Evolutionary conservation across 805 yeast species (phyloP), one percentile per base, ranked within the genome.

Genomic region (Lachancea quebecensis): DNA sequence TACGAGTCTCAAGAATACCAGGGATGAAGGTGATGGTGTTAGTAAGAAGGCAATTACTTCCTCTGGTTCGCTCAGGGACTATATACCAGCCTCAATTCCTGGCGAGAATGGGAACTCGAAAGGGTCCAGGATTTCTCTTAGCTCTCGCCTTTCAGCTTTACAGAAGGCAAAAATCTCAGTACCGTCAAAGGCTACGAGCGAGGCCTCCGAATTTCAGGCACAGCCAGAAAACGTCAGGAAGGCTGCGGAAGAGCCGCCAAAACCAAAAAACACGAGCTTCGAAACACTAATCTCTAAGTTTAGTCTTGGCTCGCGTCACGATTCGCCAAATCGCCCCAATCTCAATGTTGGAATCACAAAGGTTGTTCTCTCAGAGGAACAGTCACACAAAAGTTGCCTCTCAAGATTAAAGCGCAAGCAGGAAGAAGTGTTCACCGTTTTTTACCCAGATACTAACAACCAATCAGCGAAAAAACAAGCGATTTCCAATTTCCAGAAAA

Each of bases 401-500:
- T 34, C 38, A 16, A 32, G 45, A 21, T 38, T 46, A 38, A 52
- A 58, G 48, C 58, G 59, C 44, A 57, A 57, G 40, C 49, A 58
- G 41, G 47, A 55, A n/a, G 53, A 57, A 12, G 31, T 68, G 12
- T 61, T 55, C 42, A 45, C 66, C 11, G 57, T 66, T 10, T 65
- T 52, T 49, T 60, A 50, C 41, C 69, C 69, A n/a, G 54, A 57
- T 58, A 69, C 79, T 73, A 72, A 73, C 73, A 52, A 54, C 43
- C 44, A 50, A 39, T 57, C 67, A 46, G 53, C 70, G 56, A 70
- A 69, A 38, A 56, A 61, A 30, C 54, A 57, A 45, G 64, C 75
- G 2, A 69, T 72, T 39, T 56, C 70, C 38, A 82, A 79, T 52
- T 87, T 87, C 53, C 60, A 65, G 10, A 69, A 72, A 50, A 89